Evolutionary conservation across 495 filamentous ascomycete genomes (phyloP).

Genomic region (Aspergillus asperescens): DNA sequence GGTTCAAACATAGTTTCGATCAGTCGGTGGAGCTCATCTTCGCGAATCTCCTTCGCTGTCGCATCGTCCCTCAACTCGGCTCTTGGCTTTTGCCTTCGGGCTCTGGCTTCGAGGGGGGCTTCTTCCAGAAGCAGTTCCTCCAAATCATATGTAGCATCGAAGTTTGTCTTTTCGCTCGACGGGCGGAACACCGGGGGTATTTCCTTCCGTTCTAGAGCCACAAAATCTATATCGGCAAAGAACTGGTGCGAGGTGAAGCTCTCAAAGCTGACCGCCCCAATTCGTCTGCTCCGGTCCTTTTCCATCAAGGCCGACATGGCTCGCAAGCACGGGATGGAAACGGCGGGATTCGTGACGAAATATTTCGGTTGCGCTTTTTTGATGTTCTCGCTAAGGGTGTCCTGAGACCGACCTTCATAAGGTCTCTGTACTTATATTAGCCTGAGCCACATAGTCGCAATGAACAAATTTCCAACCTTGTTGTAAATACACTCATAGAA

Average conservation of each 20-base stretch:
- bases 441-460: not conserved
- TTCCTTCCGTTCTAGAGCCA: conserved; percentile 78
- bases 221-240: conserved; percentile 83
- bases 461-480: conserved; percentile 58
- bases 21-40: conserved; percentile 88
- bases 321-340: conserved; percentile 78
- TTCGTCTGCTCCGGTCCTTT: conserved; percentile 68
- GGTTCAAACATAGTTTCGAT: conserved; percentile 93
- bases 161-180: conserved; percentile 96
- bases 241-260: conserved; percentile 83
- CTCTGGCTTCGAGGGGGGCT: conserved; percentile 87
- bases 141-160: conserved; percentile 96
- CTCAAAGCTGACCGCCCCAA: conserved; percentile 72
- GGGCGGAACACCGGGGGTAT: conserved; percentile 87
- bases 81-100: conserved; percentile 86
- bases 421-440: conserved; percentile 59
- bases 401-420: conserved; percentile 82
- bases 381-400: conserved; percentile 73
- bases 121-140: conserved; percentile 94
- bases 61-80: conserved; percentile 90
- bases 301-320: conserved; percentile 79
- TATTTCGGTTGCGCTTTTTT: conserved; percentile 77
- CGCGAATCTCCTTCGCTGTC: conserved; percentile 88
- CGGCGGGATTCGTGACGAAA: conserved; percentile 82
- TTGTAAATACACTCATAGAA: conserved; percentile 99